Percentiles rank a stretch among this genome's conserved stretches.
phyloP scores from a whole-genome alignment of 768 basidiomycete genomes.

The Russula abietina region DNA sequence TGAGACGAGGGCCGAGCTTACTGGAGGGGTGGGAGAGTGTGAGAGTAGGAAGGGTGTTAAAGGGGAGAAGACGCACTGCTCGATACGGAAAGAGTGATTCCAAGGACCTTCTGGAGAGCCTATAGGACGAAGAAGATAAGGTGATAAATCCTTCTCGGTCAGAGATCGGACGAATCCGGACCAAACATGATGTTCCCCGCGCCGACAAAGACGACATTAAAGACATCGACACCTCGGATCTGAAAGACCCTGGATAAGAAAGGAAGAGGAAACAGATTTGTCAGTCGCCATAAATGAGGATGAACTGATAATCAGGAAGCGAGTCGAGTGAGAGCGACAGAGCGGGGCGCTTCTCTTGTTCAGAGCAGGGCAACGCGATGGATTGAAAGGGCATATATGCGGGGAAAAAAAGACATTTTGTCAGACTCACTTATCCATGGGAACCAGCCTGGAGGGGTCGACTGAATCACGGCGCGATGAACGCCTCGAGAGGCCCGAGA shows the following conservation, averaged over 20 bases:
- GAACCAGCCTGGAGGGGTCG: constrained; percentile 68
- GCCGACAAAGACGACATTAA: constrained; percentile 93
- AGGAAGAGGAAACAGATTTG: constrained; percentile 2
- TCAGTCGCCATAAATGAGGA: constrained; percentile 21
- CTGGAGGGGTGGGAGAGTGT: constrained; percentile 35
- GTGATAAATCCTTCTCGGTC: not conserved
- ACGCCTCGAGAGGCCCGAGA: constrained; percentile 46
- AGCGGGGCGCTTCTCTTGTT: not conserved
- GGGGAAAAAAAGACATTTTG: not conserved
- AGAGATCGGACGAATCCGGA: constrained; percentile 28
- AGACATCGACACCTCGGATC: constrained; percentile 63
- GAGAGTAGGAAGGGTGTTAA: constrained; percentile 5
- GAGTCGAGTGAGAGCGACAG: not conserved
- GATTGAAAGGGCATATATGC: not conserved
- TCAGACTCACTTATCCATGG: constrained; percentile 63
- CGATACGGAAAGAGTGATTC: constrained; percentile 89
- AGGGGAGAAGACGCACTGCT: constrained; percentile 52
- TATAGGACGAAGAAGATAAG: constrained; percentile 29
- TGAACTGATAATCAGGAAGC: constrained; percentile 14
- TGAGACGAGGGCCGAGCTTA: constrained; percentile 93
- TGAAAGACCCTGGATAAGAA: constrained; percentile 35
- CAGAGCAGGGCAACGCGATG: not conserved
- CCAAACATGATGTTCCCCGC: constrained; percentile 99
- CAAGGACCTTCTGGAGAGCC: constrained; percentile 86
- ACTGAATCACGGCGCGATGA: constrained; percentile 37